Percentiles rank a stretch among this genome's conserved stretches.
phyloP scores from a whole-genome alignment of 768 basidiomycete genomes.

The Porpolomopsis calyptriformis region DNA sequence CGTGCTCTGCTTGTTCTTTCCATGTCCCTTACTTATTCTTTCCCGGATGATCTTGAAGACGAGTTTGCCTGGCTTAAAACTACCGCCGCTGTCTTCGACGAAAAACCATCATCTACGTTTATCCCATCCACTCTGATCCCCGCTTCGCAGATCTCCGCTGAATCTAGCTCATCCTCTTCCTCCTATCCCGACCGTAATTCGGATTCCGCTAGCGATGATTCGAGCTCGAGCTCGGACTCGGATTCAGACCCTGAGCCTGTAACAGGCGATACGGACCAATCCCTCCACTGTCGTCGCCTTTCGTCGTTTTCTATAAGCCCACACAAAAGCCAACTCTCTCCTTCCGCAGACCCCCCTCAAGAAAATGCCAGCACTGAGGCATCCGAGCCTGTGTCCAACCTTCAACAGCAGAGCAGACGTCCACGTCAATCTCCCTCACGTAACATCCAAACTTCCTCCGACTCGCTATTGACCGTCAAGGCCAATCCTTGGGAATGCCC shows the following conservation, averaged over 20 bases:
- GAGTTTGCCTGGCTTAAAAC: neutral
- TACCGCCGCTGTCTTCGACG: neutral
- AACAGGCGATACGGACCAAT: neutral
- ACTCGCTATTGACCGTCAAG: constrained; percentile 10
- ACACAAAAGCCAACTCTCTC: too few species aligned
- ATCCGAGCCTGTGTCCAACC: too few species aligned
- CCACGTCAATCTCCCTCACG: constrained; percentile 30
- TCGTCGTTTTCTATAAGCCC: too few species aligned
- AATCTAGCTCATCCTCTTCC: neutral
- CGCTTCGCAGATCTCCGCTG: too few species aligned
- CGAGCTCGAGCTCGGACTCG: neutral
- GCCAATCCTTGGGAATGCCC: constrained; percentile 28
- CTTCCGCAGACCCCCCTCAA: too few species aligned
- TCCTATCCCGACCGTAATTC: neutral
- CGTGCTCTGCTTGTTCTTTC: neutral
- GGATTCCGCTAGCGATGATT: neutral
- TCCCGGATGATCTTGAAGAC: neutral
- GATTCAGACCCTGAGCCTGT: neutral
- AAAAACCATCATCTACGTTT: neutral
- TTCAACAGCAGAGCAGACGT: too few species aligned
- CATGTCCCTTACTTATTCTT: neutral
- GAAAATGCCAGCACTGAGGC: too few species aligned
- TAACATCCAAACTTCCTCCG: constrained; percentile 29
- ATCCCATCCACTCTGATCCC: neutral
- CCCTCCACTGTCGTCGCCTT: neutral